Percentiles rank a stretch among this genome's conserved stretches.
These are phyloP conservation scores for Mycena maculata DNA, from an alignment of 768 basidiomycete genomes.

Conservation along the genomic window DNA sequence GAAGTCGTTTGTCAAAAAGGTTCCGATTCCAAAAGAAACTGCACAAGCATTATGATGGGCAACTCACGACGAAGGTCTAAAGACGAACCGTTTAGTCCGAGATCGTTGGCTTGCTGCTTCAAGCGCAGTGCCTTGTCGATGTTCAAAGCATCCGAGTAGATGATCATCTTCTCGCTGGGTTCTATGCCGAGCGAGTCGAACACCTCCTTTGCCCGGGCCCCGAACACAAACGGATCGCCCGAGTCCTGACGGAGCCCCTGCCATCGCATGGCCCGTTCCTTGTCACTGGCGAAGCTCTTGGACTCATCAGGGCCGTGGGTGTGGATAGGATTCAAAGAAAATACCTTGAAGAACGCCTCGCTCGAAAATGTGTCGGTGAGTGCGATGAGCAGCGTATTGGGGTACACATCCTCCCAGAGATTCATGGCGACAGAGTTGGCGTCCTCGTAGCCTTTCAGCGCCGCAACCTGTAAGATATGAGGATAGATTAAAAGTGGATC, in stretches of 20 bases:
- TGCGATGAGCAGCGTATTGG: conserved; percentile 71
- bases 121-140: conserved; percentile 77
- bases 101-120: conserved; percentile 74
- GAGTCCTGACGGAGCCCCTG: conserved; percentile 91
- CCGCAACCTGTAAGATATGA: conserved; percentile 71
- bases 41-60: background rate
- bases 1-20: conserved; percentile 93
- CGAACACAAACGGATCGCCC: conserved; percentile 89
- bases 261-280: conserved; percentile 78
- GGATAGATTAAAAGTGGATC: conserved; percentile 3
- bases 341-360: conserved; percentile 82
- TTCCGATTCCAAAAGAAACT: conserved; percentile 96
- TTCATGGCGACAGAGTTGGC: conserved; percentile 81
- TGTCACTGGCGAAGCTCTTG: conserved; percentile 70
- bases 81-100: conserved; percentile 73
- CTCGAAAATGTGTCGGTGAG: conserved; percentile 97
- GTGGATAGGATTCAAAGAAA: conserved; percentile 4
- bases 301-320: conserved; percentile 1
- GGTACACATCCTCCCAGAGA: conserved; percentile 87
- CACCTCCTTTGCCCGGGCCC: conserved; percentile 74
- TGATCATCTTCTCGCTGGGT: conserved; percentile 69
- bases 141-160: conserved; percentile 88
- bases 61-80: background rate
- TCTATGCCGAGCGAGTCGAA: conserved; percentile 81
- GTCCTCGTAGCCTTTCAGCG: conserved; percentile 83